Evolutionary conservation across 2,329 filamentous ascomycete genomes (phyloP), one percentile per base, ranked within the genome.

Genomic region (Fusarium sp.): DNA sequence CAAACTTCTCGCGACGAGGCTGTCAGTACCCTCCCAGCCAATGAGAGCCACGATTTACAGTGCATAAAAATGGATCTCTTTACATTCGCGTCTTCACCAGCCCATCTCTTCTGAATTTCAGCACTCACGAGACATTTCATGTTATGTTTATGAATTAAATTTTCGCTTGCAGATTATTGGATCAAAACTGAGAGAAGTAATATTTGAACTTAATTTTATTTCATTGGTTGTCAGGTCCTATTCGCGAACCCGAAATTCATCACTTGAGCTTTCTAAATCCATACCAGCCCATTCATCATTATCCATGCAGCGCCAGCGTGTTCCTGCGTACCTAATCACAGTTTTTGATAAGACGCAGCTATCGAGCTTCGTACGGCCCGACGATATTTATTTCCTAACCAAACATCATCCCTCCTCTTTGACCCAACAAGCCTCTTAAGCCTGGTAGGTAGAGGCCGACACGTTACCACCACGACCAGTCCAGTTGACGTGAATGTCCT

Each of bases 401-500:
- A 46, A 63, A 54, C 45, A 45, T 50, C 31, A 52, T 69, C 53
- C 56, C 58, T 63, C 55, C 63, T 57, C 60, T 70, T 63, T 42
- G 34, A 31, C 20, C 14, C 13, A 15, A 28, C 39, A 38, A 60
- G 20, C 38, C 26, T 4, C 59, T 88, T 97, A 98, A 87, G 93
- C 96, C 85, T 94, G 92, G 89, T 99, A 99, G 75, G 95, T 98
- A 53, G 95, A 97, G 77, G 96, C 96, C 76, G 94, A 97, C 73
- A 99, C 92, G 81, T 98, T 96, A 79, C 96, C 96, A 80, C 96
- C 96, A 81, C 96, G 92, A 78, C 96, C 96, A 76, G 96, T 99
- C 96, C 96, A 99, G 93, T 99, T 99, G 83, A 98, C 94, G 89
- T 99, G 96, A 80, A 95, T 96, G 82, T 98, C 90, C 85, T 94